These are phyloP conservation scores for Cnidoscolus chayamansa DNA, from an alignment of 441 rosid species.

Conservation along the genomic window DNA sequence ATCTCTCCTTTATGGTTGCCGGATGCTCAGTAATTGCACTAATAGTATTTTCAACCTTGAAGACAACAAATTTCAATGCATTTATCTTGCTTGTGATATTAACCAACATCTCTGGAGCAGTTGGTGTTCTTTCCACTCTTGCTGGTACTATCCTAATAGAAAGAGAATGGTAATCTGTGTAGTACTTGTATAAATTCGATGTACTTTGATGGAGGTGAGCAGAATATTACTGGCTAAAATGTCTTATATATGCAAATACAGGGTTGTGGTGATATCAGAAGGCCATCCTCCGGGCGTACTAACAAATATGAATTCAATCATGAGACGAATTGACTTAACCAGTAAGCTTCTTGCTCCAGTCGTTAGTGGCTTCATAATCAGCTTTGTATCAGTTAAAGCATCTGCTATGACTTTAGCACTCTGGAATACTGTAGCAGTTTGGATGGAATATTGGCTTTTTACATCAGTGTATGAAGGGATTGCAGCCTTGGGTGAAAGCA, in stretches of 20 bases:
- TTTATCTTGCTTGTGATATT: conserved; percentile 45
- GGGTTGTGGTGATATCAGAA: conserved; percentile 88
- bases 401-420: conserved; percentile 60
- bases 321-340: conserved; percentile 71
- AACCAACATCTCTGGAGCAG: conserved; percentile 65
- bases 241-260: conserved; percentile 22
- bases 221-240: too few relatives aligned
- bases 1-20: conserved; percentile 64
- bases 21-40: conserved; percentile 60
- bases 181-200: too few relatives aligned
- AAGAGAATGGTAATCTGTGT: conserved; percentile 66
- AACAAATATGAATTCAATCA: conserved; percentile 59
- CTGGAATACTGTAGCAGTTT: conserved; percentile 56
- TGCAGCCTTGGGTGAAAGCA: conserved; percentile 50
- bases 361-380: conserved; percentile 68
- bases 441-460: conserved; percentile 83
- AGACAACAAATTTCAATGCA: conserved; percentile 35
- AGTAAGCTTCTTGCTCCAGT: conserved; percentile 81
- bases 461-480: conserved; percentile 54
- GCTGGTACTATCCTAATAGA: conserved; percentile 77
- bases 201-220: too few relatives aligned
- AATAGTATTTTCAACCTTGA: conserved; percentile 42
- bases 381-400: conserved; percentile 67
- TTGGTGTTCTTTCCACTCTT: conserved; percentile 74
- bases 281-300: conserved; percentile 44